phyloP scores from a whole-genome alignment of 345 rosid species.

The Melaleuca alternifolia region DNA sequence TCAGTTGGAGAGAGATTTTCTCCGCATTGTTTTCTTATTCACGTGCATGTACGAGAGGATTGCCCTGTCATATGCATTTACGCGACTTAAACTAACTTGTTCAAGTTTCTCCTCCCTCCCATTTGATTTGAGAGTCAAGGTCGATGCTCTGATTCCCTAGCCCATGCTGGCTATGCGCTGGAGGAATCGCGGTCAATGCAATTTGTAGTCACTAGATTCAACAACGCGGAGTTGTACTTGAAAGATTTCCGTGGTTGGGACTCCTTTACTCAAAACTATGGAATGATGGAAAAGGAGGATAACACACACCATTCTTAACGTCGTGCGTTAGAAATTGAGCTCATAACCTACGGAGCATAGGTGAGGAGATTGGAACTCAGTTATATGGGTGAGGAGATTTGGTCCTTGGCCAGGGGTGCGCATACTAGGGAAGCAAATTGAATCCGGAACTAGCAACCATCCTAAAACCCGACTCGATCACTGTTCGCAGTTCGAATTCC shows the following conservation, averaged over 20 bases:
- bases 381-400: neutral
- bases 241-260: neutral
- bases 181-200: neutral
- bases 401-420: neutral
- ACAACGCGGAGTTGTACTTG: neutral
- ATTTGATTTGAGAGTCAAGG: neutral
- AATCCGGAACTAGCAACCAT: neutral
- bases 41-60: neutral
- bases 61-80: neutral
- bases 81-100: neutral
- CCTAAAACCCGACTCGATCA: neutral
- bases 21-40: neutral
- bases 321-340: neutral
- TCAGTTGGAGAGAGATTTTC: neutral
- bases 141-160: neutral
- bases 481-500: neutral
- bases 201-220: neutral
- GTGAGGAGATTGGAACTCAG: neutral
- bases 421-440: neutral
- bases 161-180: neutral
- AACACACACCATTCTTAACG: neutral
- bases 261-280: neutral
- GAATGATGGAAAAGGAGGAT: neutral
- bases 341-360: neutral
- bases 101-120: neutral